Base-by-base conservation (phyloP, 352 stramenopile genomes). In the Globisporangium echinulatum region DNA sequence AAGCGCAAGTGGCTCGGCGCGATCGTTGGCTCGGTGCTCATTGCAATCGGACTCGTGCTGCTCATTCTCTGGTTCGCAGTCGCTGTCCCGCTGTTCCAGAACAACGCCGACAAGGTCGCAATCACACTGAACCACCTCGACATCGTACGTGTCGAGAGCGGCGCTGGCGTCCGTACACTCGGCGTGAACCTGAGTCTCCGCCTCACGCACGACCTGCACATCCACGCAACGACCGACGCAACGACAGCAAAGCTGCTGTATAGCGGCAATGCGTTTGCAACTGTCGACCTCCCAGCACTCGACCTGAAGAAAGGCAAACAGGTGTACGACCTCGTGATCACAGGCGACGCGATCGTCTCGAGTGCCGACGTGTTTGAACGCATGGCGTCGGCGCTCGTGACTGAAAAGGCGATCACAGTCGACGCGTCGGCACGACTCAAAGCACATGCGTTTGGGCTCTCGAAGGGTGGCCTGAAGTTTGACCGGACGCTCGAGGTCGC, bases 81-180 rank as follows among this genome's bases (percentile, higher is more conserved):
- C 47, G 64, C 85, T 51, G 69, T 67, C 42, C 69, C 72, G 19
- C 61, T 89, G 40, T 86, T 88, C 67, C 77, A 91, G 62, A 71
- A 74, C 51, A 77, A 82, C 59, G 68, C 74, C 47, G 70, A 89
- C 67, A 68, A 77, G 33, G 78, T 87, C 52, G 54, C 76, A 33
- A 50, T 91, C 44, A 63, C 58, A 10, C 63, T 89, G 60, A 88
- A 89, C 69, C 82, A 86, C 63, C 56, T 91, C 52, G 82, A 89
- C 65, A 71, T 89, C 53, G 72, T 75, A 56, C 58, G 56, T 37
- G 63, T 88, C 39, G 55, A 69, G 17, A 69, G 62, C 38, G 73
- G 67, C 50, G 54, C 61, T 13, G 56, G 59, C 37, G 53, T 52
- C 19, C 64, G 67, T 40, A 61, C 59, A 7, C 59, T 85, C 37